These are phyloP conservation scores for Agaricus bisporus DNA, from an alignment of 768 basidiomycete species.

Conservation along the genomic window DNA sequence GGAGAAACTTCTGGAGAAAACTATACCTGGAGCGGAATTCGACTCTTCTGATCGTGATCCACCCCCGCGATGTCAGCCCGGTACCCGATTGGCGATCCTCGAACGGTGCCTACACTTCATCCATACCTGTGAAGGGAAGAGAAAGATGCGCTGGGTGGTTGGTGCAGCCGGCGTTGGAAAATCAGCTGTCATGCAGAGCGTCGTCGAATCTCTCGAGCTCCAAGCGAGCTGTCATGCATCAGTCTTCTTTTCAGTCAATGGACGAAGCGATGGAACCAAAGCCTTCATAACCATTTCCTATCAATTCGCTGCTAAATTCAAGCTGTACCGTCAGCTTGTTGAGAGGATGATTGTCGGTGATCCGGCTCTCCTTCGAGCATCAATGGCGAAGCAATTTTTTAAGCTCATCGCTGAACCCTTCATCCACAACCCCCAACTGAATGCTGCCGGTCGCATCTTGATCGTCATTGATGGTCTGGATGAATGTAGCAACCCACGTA, in stretches of 20 bases:
- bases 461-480: not conserved
- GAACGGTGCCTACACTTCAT: no score
- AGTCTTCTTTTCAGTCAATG: not conserved
- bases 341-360: conserved; percentile 4
- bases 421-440: not conserved
- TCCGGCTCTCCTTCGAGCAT: conserved; percentile 8
- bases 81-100: no score
- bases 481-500: not conserved
- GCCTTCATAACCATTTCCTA: conserved; percentile 13
- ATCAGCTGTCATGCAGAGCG: not conserved
- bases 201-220: not conserved
- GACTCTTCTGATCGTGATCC: no score
- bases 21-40: no score
- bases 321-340: conserved; percentile 2
- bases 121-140: no score
- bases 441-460: not conserved
- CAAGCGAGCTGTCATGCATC: not conserved
- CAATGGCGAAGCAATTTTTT: conserved; percentile 8
- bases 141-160: no score
- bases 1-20: no score
- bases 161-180: not conserved
- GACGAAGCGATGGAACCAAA: not conserved
- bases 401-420: conserved; percentile 13
- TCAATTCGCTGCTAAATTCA: conserved; percentile 13
- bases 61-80: no score